phyloP scores from a whole-genome alignment of 2,329 filamentous ascomycete species.

The Metarhizium album region DNA sequence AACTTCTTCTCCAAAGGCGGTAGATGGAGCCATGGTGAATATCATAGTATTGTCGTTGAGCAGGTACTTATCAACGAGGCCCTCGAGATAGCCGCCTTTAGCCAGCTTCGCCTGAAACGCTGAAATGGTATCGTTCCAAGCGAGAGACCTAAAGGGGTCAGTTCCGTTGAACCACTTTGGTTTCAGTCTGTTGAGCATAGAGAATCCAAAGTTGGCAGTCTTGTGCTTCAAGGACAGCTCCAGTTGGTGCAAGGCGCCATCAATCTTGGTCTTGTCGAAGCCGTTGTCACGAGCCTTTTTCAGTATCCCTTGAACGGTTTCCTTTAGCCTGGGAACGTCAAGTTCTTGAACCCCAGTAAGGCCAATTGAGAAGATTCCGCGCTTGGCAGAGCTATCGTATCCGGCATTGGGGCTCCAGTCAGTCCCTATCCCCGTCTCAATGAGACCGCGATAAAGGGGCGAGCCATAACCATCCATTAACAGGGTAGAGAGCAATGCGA shows the following conservation, averaged over 20 bases:
- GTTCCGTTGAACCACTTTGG: conserved; percentile 93
- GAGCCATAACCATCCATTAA: conserved; percentile 93
- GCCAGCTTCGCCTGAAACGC: conserved; percentile 71
- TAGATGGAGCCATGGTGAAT: conserved; percentile 88
- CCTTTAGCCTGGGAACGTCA: conserved; percentile 67
- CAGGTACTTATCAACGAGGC: conserved; percentile 79
- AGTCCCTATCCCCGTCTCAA: conserved; percentile 81
- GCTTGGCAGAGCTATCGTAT: conserved; percentile 68
- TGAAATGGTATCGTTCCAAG: conserved; percentile 81
- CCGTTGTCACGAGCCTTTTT: conserved; percentile 60
- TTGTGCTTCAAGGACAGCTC: conserved; percentile 94
- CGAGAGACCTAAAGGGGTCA: conserved; percentile 81
- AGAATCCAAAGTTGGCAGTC: conserved; percentile 89
- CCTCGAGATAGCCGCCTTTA: conserved; percentile 70
- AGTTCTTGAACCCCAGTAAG: conserved; percentile 78
- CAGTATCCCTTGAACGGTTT: conserved; percentile 62
- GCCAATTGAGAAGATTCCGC: conserved; percentile 81
- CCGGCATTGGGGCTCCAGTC: conserved; percentile 94
- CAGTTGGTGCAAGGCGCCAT: conserved; percentile 86
- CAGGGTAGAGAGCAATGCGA: conserved; percentile 71
- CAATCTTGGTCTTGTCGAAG: conserved; percentile 83
- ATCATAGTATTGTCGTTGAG: conserved; percentile 77
- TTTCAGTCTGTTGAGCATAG: conserved; percentile 77
- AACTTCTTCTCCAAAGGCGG: conserved; percentile 62
- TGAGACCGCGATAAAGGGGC: conserved; percentile 76